A percentile compares a stretch with the other conserved stretches of the same genome.
These are phyloP conservation scores for Solanum hybrid DNA, from an alignment of 305 asterid genomes.

Conservation along the genomic window DNA sequence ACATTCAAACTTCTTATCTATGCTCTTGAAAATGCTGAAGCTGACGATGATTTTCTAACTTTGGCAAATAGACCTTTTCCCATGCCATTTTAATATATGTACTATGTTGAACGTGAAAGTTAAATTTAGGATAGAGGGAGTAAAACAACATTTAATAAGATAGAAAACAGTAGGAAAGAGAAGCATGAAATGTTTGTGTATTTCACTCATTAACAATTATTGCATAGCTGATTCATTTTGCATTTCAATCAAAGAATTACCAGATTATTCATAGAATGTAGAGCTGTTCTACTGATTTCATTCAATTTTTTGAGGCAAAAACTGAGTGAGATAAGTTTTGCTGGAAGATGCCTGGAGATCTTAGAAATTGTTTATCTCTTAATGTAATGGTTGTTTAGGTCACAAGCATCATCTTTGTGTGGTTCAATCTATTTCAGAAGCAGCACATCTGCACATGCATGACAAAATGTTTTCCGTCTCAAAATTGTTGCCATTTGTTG, in stretches of 20 bases:
- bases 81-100: background rate
- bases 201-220: background rate
- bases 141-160: background rate
- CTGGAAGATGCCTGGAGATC: background rate
- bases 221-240: background rate
- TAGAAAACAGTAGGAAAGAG: background rate
- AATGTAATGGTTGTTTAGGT: background rate
- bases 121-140: background rate
- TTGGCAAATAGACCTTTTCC: background rate
- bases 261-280: background rate
- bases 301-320: background rate
- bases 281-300: background rate
- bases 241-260: background rate
- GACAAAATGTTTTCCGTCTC: background rate
- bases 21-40: background rate
- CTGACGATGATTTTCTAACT: background rate
- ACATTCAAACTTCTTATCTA: background rate
- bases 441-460: background rate
- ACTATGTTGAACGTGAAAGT: background rate
- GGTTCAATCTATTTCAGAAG: background rate
- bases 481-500: background rate
- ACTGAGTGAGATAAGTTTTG: background rate
- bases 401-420: background rate
- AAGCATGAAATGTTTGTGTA: background rate
- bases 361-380: background rate